Evolutionary conservation across 2,329 filamentous ascomycete genomes (phyloP).

Genomic region (Paramyrothecium sp.): DNA sequence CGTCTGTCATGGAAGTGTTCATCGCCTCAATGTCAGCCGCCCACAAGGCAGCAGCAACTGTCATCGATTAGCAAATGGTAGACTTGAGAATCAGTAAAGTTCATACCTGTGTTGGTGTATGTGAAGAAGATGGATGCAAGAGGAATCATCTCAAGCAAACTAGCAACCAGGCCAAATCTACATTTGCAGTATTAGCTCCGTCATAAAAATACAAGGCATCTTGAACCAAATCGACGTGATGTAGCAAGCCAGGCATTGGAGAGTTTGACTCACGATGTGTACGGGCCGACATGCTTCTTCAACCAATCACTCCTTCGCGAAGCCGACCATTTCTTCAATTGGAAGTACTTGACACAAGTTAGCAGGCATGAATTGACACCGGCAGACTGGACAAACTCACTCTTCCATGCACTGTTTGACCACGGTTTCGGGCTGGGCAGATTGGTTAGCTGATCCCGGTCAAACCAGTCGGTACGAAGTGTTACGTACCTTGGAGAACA

Average conservation of each 20-base stretch:
- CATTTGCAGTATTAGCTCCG: background rate
- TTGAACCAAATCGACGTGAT: constrained; percentile 5
- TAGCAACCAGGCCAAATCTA: constrained; percentile 74
- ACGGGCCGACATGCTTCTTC: constrained; percentile 68
- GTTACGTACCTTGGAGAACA: constrained; percentile 61
- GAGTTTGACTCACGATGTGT: constrained; percentile 57
- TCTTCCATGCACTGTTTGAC: constrained; percentile 49
- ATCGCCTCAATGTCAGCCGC: constrained; percentile 77
- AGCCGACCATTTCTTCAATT: constrained; percentile 79
- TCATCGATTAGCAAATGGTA: constrained; percentile 7
- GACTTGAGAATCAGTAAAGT: background rate
- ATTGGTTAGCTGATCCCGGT: background rate
- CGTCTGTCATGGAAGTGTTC: constrained; percentile 45
- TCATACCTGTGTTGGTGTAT: constrained; percentile 78
- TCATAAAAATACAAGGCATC: background rate
- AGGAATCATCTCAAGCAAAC: constrained; percentile 81
- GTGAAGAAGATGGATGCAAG: constrained; percentile 79
- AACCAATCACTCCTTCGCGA: constrained; percentile 68
- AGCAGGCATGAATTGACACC: background rate
- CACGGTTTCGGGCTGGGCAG: constrained; percentile 42
- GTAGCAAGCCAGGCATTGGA: background rate
- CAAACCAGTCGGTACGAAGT: no score
- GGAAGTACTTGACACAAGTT: constrained; percentile 68
- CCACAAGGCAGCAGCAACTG: constrained; percentile 91
- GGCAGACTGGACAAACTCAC: constrained; percentile 35